Base-by-base conservation (phyloP, 225 moss, liverwort and hornwort genomes). In the Sphagnum contortum region DNA sequence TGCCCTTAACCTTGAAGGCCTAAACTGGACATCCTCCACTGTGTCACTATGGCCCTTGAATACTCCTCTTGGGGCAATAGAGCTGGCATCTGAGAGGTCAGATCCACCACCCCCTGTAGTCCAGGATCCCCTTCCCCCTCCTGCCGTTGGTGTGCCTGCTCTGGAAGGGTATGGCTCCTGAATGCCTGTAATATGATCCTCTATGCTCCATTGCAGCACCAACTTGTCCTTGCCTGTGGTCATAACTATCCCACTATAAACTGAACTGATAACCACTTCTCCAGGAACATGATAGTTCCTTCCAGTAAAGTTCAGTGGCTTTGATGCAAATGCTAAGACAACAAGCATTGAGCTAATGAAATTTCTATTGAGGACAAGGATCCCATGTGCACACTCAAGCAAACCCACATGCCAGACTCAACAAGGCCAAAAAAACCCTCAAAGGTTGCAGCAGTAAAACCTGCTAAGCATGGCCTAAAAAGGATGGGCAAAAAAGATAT, bases 21-120 rank as follows among this genome's bases (percentile, higher is more conserved):
- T 88, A 80, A 95, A 95, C 61, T 95, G 92, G 9, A 95, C 95
- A 78, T 95, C 95, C 72, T 95, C 95, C 12, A 95, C 95, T 49
- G 95, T 95, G 54, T 89, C 70, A 44, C 85, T 76, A 72, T 95
- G 95, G 9, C 95, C 92, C 61, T 78, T 71, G 64, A 91, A 95
- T 9, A 85, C 69, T 29, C 95, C 95, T 73, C 88, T 82, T 6
- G 95, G 89, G 65, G 63, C 64, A 60, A 95, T 70, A 71, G 70
- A 70, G 64, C 84, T 87, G 54, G 74, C 62, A 52, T 45, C 57
- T 3, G 69, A 70, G 9, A 59, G 57, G 68, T 65, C 74, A 2
- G 57, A 14, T 4, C 50, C 63, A 63, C 71, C 46, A 71, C 59
- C 72, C 4, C 79, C 84, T 66, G 76, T 73, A 69, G 71, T 79